Percentiles rank a stretch among this genome's conserved stretches.
These are phyloP conservation scores for Phoma sp. DNA, from an alignment of 2,329 filamentous ascomycete genomes.

Conservation along the genomic window DNA sequence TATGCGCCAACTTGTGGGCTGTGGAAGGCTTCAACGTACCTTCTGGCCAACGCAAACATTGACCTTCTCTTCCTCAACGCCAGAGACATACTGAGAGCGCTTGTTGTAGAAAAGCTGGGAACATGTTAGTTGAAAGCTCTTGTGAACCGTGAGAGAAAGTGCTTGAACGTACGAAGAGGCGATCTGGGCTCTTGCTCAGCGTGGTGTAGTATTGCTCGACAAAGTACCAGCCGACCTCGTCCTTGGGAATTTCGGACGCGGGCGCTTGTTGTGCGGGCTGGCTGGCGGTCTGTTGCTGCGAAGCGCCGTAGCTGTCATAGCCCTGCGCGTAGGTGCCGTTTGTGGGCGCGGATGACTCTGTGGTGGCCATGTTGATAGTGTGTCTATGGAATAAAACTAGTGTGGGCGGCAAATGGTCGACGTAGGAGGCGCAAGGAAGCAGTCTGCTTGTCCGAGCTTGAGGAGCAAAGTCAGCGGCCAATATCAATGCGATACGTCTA, in stretches of 20 bases:
- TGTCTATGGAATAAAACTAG: slow-evolving; percentile 10
- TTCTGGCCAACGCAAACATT: slow-evolving; percentile 85
- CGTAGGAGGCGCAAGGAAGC: slow-evolving; percentile 13
- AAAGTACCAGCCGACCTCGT: slow-evolving; percentile 99
- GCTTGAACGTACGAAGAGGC: slow-evolving; percentile 69
- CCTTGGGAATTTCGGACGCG: slow-evolving; percentile 67
- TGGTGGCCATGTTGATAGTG: slow-evolving; percentile 41
- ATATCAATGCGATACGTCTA: slow-evolving; percentile 9
- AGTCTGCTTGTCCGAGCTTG: slow-evolving; percentile 12
- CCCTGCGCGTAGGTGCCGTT: slow-evolving; percentile 57
- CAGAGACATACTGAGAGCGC: slow-evolving; percentile 92
- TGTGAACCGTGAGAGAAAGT: neutral
- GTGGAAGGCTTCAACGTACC: slow-evolving; percentile 60
- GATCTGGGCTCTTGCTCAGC: slow-evolving; percentile 90
- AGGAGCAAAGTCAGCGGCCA: slow-evolving; percentile 10
- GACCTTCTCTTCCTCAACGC: slow-evolving; percentile 86
- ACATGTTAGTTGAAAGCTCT: slow-evolving; percentile 25
- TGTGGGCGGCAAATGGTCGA: neutral
- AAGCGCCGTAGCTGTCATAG: slow-evolving; percentile 47
- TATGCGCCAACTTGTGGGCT: neutral
- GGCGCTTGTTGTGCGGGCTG: slow-evolving; percentile 37
- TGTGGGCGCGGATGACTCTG: slow-evolving; percentile 47
- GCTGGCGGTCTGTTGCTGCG: slow-evolving; percentile 35
- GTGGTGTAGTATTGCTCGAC: slow-evolving; percentile 99
- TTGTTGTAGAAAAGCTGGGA: slow-evolving; percentile 88